Base-by-base conservation (phyloP, 768 basidiomycete species). In the Leccinum arenicola region DNA sequence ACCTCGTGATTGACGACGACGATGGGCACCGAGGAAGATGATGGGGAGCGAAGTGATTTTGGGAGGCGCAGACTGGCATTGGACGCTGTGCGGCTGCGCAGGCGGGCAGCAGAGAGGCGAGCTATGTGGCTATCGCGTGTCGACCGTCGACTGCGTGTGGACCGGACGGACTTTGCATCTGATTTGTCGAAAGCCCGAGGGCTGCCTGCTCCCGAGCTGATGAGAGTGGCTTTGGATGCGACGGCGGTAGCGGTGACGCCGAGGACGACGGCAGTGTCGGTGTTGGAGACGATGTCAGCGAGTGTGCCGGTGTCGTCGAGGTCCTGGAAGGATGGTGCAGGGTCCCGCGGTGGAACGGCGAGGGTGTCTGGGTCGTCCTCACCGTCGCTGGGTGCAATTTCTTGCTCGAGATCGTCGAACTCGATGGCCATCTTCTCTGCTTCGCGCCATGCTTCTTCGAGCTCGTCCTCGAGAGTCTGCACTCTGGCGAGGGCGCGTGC, bases 401-500 rank as follows among this genome's bases (percentile, higher is more conserved):
- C 68, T 4, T 60, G 27, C 27, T n/a, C 21, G 21, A 21, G 21
- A 2, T 21, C 21, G 21, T 21, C 21, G 21, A 21, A 21, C 21
- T 21, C 23, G 54, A 76, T 70, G 1, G 90, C 91, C 64, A 91
- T 76, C 45, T 81, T 82, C 64, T 90, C 86, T 3, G 89, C 91
- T 59, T 87, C 85, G 50, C 80, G 80, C 91, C 91, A 93, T 0
- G 90, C 91, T 55, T 93, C 91, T 50, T 87, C 84, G 23, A 92
- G 77, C 61, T 91, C 88, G 17, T 80, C 87, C 64, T 88, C 79
- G 19, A 93, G 80, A 54, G 82, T 77, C 25, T 73, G 73, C 23
- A 88, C 80, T 38, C 78, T 76, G 11, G 77, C 68, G 55, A 77
- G 78, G 5, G 82, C 77, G 8, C 75, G 72, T 31, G 74, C 70